Conservation (phyloP, 176 grass and related monocot species). For the Tillandsia fasciculata region DNA sequence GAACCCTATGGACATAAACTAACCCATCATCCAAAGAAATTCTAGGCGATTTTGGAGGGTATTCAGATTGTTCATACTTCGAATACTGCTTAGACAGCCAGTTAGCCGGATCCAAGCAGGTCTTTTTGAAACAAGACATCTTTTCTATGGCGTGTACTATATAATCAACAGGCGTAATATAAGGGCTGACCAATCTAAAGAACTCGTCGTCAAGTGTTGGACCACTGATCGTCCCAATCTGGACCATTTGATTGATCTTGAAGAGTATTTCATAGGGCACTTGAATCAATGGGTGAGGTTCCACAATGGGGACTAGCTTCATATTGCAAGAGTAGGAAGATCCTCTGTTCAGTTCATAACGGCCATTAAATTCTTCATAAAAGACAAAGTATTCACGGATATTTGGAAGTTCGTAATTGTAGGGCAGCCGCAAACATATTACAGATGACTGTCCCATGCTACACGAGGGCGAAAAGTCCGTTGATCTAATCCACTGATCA, state of each 20-base stretch:
- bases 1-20: constrained; percentile 72
- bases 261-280: constrained; percentile 67
- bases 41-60: constrained; percentile 14
- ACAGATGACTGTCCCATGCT: constrained; percentile 76
- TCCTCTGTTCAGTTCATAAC: constrained; percentile 28
- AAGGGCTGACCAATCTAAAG: constrained; percentile 39
- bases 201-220: constrained; percentile 54
- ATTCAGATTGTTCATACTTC: constrained; percentile 17
- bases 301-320: constrained; percentile 48
- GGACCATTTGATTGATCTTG: constrained; percentile 86
- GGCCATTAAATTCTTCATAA: constrained; percentile 36
- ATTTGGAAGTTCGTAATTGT: constrained; percentile 35
- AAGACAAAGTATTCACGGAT: constrained; percentile 59
- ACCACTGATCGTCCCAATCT: constrained; percentile 72
- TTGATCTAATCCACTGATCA: constrained; percentile 70
- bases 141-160: constrained; percentile 56
- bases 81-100: constrained; percentile 46
- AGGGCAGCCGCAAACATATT: constrained; percentile 52
- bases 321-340: constrained; percentile 46
- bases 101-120: constrained; percentile 57
- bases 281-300: constrained; percentile 25
- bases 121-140: constrained; percentile 52
- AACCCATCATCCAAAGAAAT: constrained; percentile 58
- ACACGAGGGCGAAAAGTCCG: constrained; percentile 62
- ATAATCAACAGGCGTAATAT: constrained; percentile 22